Evolutionary conservation across 257 asterid genomes (phyloP), one percentile per base, ranked within the genome.

Genomic region (Cynanchum wilfordii): DNA sequence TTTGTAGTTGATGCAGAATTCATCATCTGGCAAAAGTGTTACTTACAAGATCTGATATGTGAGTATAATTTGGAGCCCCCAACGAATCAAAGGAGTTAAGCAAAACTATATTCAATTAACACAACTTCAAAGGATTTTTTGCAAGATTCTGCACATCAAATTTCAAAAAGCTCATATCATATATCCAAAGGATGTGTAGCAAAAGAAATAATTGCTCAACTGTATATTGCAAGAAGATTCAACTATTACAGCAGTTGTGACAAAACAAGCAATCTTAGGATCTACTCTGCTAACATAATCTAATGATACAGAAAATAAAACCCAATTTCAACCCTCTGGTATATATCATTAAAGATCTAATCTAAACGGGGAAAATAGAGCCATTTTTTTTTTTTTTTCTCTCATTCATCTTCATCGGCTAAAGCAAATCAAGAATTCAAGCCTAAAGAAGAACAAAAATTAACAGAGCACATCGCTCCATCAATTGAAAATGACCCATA

Each of bases 321-420:
- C 0, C 11, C 13, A 60, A 60, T 60, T 60, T 60, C 44, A 60
- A 30, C 44, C 67, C 22, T 16, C 67, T 6, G 12, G 20, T 17
- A 17, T 63, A 33, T 64, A 64, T 36, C 29, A 27, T 64, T 25
- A 36, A 64, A 36, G 69, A 36, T 64, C 69, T 47, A 20, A 36
- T 64, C 50, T 20, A 33, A 33, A 63, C 11, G 47, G 27, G 50
- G 27, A 30, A n/a, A 64, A 17, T 0, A 64, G 9, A 7, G 17
- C 49, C 50, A n/a, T n/a, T n/a, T n/a, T n/a, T 51, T 51, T 51
- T 51, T 13, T 13, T 16, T 17, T 13, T 17, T 3, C 33, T 63
- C 47, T 33, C 49, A 38, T 64, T 64, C 50, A 64, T 64, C 49
- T 64, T 64, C 15, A 64, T 36, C 17, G n/a, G 27, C 69, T 64